phyloP scores from a whole-genome alignment of 2,329 filamentous ascomycete species.

The Verticillium zaregamsianum region DNA sequence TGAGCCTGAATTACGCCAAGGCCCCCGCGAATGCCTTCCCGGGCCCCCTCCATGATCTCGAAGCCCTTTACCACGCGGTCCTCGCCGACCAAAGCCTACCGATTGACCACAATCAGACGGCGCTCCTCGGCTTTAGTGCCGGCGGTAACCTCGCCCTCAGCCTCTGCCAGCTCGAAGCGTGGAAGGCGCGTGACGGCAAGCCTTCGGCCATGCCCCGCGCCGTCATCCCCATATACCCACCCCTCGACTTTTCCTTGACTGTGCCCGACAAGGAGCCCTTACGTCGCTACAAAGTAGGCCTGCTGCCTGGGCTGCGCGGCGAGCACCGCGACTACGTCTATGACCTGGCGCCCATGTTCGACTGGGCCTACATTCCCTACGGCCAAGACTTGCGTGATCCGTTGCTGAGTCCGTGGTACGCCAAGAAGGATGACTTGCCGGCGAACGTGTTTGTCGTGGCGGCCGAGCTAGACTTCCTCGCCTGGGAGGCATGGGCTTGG shows the following conservation, averaged over 20 bases:
- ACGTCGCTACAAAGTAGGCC: constrained; percentile 19
- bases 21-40: constrained; percentile 42
- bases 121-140: constrained; percentile 45
- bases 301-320: constrained; percentile 13
- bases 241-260: constrained; percentile 26
- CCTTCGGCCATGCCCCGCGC: constrained; percentile 16
- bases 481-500: constrained; percentile 14
- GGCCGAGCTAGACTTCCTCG: constrained; percentile 32
- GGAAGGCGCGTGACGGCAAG: not conserved
- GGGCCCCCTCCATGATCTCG: constrained; percentile 36
- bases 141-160: constrained; percentile 44
- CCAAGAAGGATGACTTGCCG: constrained; percentile 23
- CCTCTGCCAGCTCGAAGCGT: constrained; percentile 30
- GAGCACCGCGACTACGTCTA: constrained; percentile 10
- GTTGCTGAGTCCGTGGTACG: constrained; percentile 28
- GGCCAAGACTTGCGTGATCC: constrained; percentile 26
- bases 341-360: constrained; percentile 20
- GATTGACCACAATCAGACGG: constrained; percentile 36
- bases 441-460: constrained; percentile 29
- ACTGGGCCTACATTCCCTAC: constrained; percentile 27
- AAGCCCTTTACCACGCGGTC: constrained; percentile 34
- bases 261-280: constrained; percentile 17
- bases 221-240: constrained; percentile 37
- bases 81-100: constrained; percentile 39
- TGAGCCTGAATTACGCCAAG: constrained; percentile 45